Base-by-base conservation (phyloP, 202 grass and related monocot genomes). In the Bolboschoenoplectus hybrid region DNA sequence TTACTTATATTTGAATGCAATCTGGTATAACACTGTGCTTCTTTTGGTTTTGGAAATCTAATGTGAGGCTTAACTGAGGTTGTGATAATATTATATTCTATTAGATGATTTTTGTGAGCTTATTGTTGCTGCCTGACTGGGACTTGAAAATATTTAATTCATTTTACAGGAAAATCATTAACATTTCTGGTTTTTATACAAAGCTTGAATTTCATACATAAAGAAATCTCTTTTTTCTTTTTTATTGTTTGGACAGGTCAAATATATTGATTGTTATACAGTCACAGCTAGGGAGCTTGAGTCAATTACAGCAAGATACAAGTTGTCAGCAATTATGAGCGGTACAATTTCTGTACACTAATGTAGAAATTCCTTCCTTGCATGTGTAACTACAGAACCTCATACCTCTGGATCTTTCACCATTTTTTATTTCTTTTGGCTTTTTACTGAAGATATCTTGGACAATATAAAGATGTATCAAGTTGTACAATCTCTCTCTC, bases 251-350 rank as follows among this genome's bases (percentile, higher is more conserved):
- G 43, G 72, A 85, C 84, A 97, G 94, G 86, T 97, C 64, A 97
- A 97, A 63, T 89, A 87, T 84, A 88, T 97, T 41, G 84, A 97
- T 87, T 97, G 92, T 85, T 94, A 94, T 83, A 94, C 87, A 85
- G 91, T 88, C 49, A 91, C 66, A 34, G 67, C 88, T 87, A 89
- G 89, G 43, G 90, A 97, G 81, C 89, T 97, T 51, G 91, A 97
- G 88, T 92, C 87, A 83, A 84, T 92, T 50, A 92, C 92, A 35
- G 50, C 92, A 81, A 91, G 89, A 82, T 97, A 94, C 80, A 92
- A 88, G 85, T 86, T 97, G 74, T 84, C 92, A 9, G 91, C 94
- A 84, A 94, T 97, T 90, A 91, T 97, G 90, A 84, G 67, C 84
- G 92, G 94, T 97, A 90, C 89, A 76, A 81, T 82, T 76, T 87